These are phyloP conservation scores for Apiotrichum laibachii DNA, from an alignment of 1,284 basidiomycete species.

Conservation along the genomic window DNA sequence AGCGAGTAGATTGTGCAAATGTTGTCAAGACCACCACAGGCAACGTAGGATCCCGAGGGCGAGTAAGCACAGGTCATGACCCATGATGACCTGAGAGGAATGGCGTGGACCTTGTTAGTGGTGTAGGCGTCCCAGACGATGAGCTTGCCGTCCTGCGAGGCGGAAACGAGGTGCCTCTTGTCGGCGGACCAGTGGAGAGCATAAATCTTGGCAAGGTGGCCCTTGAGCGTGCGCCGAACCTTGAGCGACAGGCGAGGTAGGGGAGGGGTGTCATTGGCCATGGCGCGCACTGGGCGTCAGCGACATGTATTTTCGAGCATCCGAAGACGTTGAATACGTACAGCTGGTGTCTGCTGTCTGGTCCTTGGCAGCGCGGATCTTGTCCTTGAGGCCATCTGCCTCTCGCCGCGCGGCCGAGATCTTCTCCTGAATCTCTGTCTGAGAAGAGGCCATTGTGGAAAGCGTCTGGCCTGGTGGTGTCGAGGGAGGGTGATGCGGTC, in stretches of 20 bases:
- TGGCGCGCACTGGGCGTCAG: constrained; percentile 69
- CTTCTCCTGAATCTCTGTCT: constrained; percentile 82
- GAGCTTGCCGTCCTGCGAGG: constrained; percentile 97
- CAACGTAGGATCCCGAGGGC: constrained; percentile 93
- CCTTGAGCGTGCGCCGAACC: constrained; percentile 87
- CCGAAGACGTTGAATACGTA: constrained; percentile 55
- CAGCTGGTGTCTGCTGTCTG: constrained; percentile 93
- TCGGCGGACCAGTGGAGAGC: constrained; percentile 99
- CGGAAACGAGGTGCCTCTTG: constrained; percentile 93
- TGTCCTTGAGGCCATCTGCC: constrained; percentile 94
- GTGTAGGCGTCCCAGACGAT: constrained; percentile 99
- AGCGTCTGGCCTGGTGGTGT: neutral
- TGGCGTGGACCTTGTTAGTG: constrained; percentile 99
- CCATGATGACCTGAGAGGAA: constrained; percentile 95
- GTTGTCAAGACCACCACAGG: constrained; percentile 98
- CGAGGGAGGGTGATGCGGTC: neutral
- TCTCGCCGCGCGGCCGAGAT: constrained; percentile 95
- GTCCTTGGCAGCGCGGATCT: constrained; percentile 90
- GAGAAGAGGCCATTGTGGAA: constrained; percentile 42
- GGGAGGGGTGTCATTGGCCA: constrained; percentile 93
- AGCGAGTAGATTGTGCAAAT: constrained; percentile 95
- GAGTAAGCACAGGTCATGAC: constrained; percentile 99
- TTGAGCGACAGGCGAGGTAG: constrained; percentile 95
- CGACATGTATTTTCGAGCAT: neutral
- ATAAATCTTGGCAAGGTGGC: constrained; percentile 98